Evolutionary conservation across 352 stramenopile species (phyloP), one percentile per base, ranked within the genome.

Genomic region (Globisporangium spinosum): DNA sequence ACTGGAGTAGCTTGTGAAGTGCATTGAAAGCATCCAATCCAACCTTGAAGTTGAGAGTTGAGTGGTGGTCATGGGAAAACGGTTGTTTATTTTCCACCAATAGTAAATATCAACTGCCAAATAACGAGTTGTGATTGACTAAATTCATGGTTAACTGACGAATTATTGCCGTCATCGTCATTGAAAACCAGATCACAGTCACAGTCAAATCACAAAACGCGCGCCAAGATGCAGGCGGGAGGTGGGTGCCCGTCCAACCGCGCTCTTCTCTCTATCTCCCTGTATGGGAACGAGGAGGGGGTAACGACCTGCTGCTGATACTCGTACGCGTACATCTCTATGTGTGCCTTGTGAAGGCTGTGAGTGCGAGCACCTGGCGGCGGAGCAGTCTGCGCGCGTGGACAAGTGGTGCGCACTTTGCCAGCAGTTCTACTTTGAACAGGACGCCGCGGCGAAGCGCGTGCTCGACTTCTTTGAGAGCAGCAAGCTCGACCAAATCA

Each of bases 391-490:
- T 2, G 64, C 66, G 54, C 74, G 82, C 7, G 69, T 78, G 12
- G 65, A 80, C 68, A 70, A 62, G 15, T 94, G 85, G 83, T 77
- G 80, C 20, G 70, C 85, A 57, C 58, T 89, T 10, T 94, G 86
- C 62, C 67, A 72, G 45, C 71, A 75, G 34, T 92, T 89, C 62
- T 94, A 88, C 65, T 91, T 87, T 54, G 61, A 82, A 2, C 71
- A 86, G 43, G 81, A 91, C 62, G 66, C 70, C 6, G 35, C 67
- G 43, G 82, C 86, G 43, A 87, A 90, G 73, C 81, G 80, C 54
- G 80, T 92, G 56, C 66, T 94, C 56, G 79, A 89, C 59, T 78
- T 77, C 68, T 92, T 92, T 62, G 86, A 92, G 68, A 75, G 71
- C 40, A 69, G 68, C 57, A 87, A 80, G 74, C 74, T 85, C 60